Base-by-base conservation (phyloP, 805 yeast species). In the Cyberlindnera nakhonratchasimensis region DNA sequence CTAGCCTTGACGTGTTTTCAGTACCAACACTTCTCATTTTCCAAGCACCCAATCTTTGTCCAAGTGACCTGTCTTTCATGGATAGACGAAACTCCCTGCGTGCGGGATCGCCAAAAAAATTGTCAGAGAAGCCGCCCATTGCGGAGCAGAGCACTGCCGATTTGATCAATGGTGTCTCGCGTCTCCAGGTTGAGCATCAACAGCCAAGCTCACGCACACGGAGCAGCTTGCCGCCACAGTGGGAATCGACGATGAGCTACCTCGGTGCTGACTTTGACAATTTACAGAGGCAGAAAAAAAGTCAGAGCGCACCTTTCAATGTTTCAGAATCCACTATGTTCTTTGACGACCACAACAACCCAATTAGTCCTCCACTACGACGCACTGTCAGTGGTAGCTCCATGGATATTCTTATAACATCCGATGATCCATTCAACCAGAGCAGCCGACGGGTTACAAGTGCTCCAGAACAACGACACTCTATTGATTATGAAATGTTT, bases 361-460 rank as follows among this genome's bases (percentile, higher is more conserved):
- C 54, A 2, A 16, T 33, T 3, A 46, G n/a, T n/a, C n/a, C 57
- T 0, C 59, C 61, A 4, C 21, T 46, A 11, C 36, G 50, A 21
- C 40, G 60, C 28, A 39, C 55, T 0, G 34, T 56, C 2, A 54
- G 59, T 21, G 59, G 55, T 10, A 47, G 52, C 25, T 55, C 60
- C 2, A 29, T 55, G 42, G 53, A 48, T 9, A 11, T 52, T n/a
- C 34, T 43, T 16, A 36, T 41, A 3, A 26, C 34, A 14, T 42
- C 32, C 31, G 39, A 24, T 20, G 40, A 31, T 26, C 29, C 19
- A 12, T 25, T 29, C 6, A 34, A 28, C 28, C 35, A 24, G 4
- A 14, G 6, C 7, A 19, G 14, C 13, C 17, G 21, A 34, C 25
- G 47, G 25, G 29, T 42, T 6, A 35, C 20, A 10, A 39, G 37